Conservation (phyloP, 805 yeast species). For the Tetrapisispora arboricola region DNA sequence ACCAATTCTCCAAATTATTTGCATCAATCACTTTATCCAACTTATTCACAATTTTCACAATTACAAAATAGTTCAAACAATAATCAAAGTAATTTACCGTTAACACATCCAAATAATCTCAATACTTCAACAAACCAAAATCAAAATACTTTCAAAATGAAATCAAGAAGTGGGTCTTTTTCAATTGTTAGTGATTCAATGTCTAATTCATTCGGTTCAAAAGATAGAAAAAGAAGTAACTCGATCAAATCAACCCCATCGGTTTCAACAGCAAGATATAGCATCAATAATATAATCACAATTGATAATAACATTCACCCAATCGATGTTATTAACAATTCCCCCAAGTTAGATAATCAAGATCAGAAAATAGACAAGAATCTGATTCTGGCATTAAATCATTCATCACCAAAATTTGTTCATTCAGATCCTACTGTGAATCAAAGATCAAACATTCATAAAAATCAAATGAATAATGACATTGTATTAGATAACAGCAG, state of each 20-base stretch:
- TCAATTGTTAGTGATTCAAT: conserved; percentile 21
- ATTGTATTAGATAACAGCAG: not conserved
- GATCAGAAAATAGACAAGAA: not conserved
- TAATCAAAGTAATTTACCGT: conserved; percentile 1
- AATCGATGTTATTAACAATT: not conserved
- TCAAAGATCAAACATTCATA: not conserved
- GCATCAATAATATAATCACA: conserved; percentile 1
- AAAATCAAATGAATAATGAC: not conserved
- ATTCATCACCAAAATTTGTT: conserved; percentile 2
- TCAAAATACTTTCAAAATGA: conserved; percentile 15
- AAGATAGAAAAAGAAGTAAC: conserved; percentile 4
- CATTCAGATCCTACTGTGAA: not conserved
- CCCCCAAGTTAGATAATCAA: not conserved
- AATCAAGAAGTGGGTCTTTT: conserved; percentile 22
- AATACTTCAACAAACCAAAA: too few species aligned
- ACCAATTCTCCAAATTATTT: conserved; percentile 5
- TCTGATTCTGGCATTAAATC: not conserved
- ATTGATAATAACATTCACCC: conserved; percentile 1
- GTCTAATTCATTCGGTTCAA: conserved; percentile 8
- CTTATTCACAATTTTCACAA: conserved; percentile 21
- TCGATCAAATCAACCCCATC: conserved; percentile 4
- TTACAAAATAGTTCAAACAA: conserved; percentile 5
- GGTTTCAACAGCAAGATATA: conserved; percentile 1
- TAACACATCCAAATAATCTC: not conserved
- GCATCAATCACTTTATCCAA: conserved; percentile 13